Conservation (phyloP, 163 green algal genomes). For the Scenedesmus sp. region DNA sequence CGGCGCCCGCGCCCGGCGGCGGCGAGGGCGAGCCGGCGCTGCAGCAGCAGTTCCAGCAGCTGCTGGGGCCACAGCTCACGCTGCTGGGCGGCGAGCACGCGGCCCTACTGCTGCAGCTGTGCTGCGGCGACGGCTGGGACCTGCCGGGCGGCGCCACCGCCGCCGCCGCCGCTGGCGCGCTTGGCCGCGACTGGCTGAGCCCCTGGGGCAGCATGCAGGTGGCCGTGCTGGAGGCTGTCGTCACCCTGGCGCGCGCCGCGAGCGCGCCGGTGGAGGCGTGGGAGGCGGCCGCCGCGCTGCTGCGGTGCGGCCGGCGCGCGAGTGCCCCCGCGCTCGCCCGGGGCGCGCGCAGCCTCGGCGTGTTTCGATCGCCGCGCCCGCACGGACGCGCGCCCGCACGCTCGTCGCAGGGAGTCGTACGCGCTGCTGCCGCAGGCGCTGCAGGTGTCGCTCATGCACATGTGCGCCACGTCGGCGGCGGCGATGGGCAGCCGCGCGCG, state of each 20-base stretch:
- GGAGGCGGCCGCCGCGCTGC: slow-evolving; percentile 55
- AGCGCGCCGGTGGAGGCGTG: slow-evolving; percentile 50
- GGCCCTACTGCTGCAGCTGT: slow-evolving; percentile 18
- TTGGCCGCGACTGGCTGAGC: background rate
- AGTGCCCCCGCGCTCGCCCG: too few species aligned
- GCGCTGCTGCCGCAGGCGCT: slow-evolving; percentile 16
- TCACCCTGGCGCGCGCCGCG: slow-evolving; percentile 45
- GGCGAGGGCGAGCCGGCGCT: background rate
- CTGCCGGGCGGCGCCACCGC: too few species aligned
- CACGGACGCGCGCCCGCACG: too few species aligned
- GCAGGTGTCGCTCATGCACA: slow-evolving; percentile 50
- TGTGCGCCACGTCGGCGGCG: slow-evolving; percentile 12
- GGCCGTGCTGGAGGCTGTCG: slow-evolving; percentile 31
- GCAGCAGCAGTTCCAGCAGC: slow-evolving; percentile 43
- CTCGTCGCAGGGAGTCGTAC: slow-evolving; percentile 48
- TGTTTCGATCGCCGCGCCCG: too few species aligned
- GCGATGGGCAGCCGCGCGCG: slow-evolving; percentile 37
- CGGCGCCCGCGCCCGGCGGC: too few species aligned
- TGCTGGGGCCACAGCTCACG: slow-evolving; percentile 21
- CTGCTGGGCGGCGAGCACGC: slow-evolving; percentile 10
- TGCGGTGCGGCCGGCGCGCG: slow-evolving; percentile 51
- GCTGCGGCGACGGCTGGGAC: background rate
- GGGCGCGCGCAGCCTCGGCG: too few species aligned
- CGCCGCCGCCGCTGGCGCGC: too few species aligned
- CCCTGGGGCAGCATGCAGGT: slow-evolving; percentile 8